Base-by-base conservation (phyloP, 495 filamentous ascomycete genomes). In the Hypoxylon fragiforme region DNA sequence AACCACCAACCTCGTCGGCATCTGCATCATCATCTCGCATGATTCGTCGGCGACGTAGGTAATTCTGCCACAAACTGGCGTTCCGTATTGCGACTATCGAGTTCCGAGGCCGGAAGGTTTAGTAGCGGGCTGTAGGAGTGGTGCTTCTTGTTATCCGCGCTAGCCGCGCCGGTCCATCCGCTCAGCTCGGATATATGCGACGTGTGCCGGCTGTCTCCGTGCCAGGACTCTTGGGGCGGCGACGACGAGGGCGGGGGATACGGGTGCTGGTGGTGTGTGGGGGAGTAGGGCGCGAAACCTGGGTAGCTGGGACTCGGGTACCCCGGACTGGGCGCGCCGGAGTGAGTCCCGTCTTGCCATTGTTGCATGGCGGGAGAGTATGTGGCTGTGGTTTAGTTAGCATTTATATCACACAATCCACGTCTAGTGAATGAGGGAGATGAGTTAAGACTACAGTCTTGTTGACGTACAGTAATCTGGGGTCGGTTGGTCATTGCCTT, bases 161-260 rank as follows among this genome's bases (percentile, higher is more conserved):
- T n/a, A n/a, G n/a, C n/a, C n/a, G n/a, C 28, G 1, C 38, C 19
- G 28, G 19, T 53, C 57, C 50, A 60, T 11, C 50, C 57, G 28
- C 57, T 55, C 21, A 50, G 18, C 21, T 43, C 50, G n/a, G 57
- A 60, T 7, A 45, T 34, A 16, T 55, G 45, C 3, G 57, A 60
- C 15, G 40, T 15, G 14, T 55, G 57, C 3, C 45, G 45, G n/a
- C 21, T 47, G 15, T 51, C 45, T n/a, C 32, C 35, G 15, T 50
- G 45, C 50, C 40, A 60, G 6, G 44, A 38, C 9, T 51, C 50
- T 2, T 49, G 15, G 1, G 32, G 40, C 8, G 40, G 38, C 3
- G 56, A 19, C 3, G 39, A 31, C 8, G 35, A 26, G 4, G 44
- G 57, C 5, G 50, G 46, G 0, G 40, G 57, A 12, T 32, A 36